phyloP scores from a whole-genome alignment of 208 protist genomes.

The Trypanosoma melophagium region DNA sequence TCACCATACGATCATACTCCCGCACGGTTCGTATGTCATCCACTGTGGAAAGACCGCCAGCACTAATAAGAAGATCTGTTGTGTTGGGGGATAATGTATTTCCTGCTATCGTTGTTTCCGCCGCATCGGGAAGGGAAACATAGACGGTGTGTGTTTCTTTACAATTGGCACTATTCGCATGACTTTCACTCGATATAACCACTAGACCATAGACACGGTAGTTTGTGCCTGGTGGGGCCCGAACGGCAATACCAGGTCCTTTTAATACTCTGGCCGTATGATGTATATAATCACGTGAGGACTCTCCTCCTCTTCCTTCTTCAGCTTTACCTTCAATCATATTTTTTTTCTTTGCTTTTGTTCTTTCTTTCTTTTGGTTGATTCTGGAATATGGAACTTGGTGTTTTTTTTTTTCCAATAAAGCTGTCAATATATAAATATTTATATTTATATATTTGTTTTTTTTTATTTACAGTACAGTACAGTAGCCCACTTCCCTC shows the following conservation, averaged over 20 bases:
- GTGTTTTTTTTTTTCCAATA: conserved; percentile 1
- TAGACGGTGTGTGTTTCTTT: conserved; percentile 5
- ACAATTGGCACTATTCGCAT: conserved; percentile 8
- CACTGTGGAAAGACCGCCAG: no score
- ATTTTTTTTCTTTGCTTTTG: conserved; percentile 9
- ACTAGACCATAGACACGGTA: conserved; percentile 52
- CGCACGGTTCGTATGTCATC: neutral
- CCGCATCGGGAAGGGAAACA: neutral
- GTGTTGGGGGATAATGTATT: neutral
- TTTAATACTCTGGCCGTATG: conserved; percentile 10
- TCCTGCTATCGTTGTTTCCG: neutral
- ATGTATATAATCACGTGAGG: neutral
- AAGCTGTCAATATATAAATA: conserved; percentile 17
- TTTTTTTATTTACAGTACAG: neutral
- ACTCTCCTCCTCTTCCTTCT: neutral
- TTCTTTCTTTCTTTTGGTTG: neutral
- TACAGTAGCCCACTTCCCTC: no score
- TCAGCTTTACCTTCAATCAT: neutral
- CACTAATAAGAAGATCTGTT: no score
- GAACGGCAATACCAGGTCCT: conserved; percentile 47
- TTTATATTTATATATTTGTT: neutral
- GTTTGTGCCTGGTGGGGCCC: conserved; percentile 40
- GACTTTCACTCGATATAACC: conserved; percentile 24
- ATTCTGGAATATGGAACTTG: neutral
- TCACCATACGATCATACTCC: conserved; percentile 28